These are phyloP conservation scores for Psophocarpus tetragonolobus DNA, from an alignment of 306 rosid species.

Conservation along the genomic window DNA sequence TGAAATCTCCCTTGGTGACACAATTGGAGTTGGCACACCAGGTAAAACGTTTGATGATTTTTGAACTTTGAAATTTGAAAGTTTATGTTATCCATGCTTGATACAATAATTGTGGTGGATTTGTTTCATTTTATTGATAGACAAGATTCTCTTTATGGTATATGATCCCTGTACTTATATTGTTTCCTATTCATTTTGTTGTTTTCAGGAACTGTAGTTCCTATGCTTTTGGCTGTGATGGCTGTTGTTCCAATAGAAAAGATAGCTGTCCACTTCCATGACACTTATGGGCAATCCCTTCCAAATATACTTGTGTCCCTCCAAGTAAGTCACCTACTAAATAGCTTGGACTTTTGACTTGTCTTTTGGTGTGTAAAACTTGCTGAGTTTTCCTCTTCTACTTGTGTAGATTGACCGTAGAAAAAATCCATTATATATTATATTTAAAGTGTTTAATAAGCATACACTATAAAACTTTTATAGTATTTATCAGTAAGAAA, in stretches of 20 bases:
- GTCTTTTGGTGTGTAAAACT: not conserved
- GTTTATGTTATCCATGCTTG: not conserved
- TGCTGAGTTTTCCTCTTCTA: not conserved
- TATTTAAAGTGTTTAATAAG: too few relatives aligned
- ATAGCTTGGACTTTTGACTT: constrained; percentile 10
- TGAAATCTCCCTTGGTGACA: constrained; percentile 96
- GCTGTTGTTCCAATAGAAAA: constrained; percentile 73
- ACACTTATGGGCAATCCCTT: constrained; percentile 90
- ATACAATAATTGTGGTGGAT: not conserved
- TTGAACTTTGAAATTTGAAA: not conserved
- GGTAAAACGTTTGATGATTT: constrained; percentile 49
- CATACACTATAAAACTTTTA: too few relatives aligned
- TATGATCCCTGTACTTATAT: constrained; percentile 9
- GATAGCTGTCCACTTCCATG: constrained; percentile 93
- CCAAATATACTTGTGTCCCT: constrained; percentile 79
- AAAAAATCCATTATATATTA: not conserved
- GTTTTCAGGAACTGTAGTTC: constrained; percentile 67
- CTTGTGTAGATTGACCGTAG: not conserved
- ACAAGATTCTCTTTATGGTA: not conserved
- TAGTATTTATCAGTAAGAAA: too few relatives aligned
- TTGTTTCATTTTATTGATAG: not conserved
- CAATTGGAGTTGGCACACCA: constrained; percentile 90
- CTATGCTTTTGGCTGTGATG: constrained; percentile 86
- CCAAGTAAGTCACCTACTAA: constrained; percentile 59
- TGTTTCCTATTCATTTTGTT: not conserved